Evolutionary conservation across 176 grass and related monocot species (phyloP), one percentile per base, ranked within the genome.

Genomic region (Tillandsia fasciculata): DNA sequence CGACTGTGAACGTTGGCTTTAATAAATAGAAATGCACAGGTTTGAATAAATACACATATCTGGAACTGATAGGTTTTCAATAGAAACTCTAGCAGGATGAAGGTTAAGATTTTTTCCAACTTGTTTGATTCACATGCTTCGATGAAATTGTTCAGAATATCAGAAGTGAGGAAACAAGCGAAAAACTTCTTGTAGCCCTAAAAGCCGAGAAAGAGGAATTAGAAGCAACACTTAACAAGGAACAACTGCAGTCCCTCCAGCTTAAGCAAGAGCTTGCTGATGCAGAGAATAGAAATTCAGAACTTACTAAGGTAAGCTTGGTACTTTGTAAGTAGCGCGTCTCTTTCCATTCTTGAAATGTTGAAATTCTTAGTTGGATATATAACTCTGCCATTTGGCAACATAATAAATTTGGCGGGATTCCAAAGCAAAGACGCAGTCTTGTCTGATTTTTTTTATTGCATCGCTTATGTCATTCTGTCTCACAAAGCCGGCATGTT

Each of bases 171-270:
- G 82, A 88, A 78, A 68, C 73, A 80, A 86, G 67, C 68, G 88
- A 85, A 83, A 72, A 59, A 70, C 42, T 90, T 77, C 48, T 93
- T 71, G 79, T 56, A 70, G 64, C 75, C 53, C 78, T 99, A 65
- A 94, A 94, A 79, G 64, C 80, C 68, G 87, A 99, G 74, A 94
- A 91, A 84, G 90, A 86, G 67, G 87, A 99, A 81, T 65, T 99
- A 78, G 95, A 99, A 82, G 82, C 82, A 72, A 72, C 75, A 56
- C 70, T 94, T 70, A 78, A 75, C 80, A 74, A 56, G 75, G 95
- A 99, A 72, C 82, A 90, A 61, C 76, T 90, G 71, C 84, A 84
- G 74, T 90, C 69, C 69, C 70, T 88, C 59, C 83, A 93, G 67
- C 80, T 94, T 83, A 99, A 88, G 75, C 90, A 99, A 84, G 77